These are phyloP conservation scores for Globisporangium paddicum DNA, from an alignment of 352 stramenopile species.

Conservation along the genomic window DNA sequence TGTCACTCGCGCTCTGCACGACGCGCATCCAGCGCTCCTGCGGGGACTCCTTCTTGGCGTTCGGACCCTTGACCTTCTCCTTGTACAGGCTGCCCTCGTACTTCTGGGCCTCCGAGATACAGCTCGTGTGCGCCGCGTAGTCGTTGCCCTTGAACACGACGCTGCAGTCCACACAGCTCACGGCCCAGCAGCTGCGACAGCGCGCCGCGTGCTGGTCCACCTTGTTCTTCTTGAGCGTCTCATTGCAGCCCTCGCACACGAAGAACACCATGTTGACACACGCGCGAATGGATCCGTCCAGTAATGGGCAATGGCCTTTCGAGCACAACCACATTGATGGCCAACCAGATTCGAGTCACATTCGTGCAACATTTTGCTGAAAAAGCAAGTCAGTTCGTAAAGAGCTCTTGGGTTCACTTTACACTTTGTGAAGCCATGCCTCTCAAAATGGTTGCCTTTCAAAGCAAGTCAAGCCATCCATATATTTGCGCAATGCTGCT, in stretches of 20 bases:
- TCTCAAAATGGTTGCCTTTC: neutral
- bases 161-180: slow-evolving; percentile 94
- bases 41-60: slow-evolving; percentile 76
- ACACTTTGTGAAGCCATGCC: neutral
- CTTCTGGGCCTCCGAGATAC: slow-evolving; percentile 93
- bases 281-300: too few relatives aligned
- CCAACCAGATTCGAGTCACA: neutral
- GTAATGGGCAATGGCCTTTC: too few relatives aligned
- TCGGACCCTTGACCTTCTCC: slow-evolving; percentile 48
- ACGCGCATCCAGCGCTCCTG: slow-evolving; percentile 86
- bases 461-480: neutral
- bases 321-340: too few relatives aligned
- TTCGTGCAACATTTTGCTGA: neutral
- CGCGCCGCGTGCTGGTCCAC: slow-evolving; percentile 86
- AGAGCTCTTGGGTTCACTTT: neutral
- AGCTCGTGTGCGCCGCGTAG: slow-evolving; percentile 89
- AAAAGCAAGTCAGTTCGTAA: neutral
- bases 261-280: slow-evolving; percentile 92
- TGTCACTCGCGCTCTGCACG: slow-evolving; percentile 55
- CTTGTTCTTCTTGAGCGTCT: slow-evolving; percentile 95
- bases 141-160: slow-evolving; percentile 87
- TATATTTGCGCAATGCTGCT: neutral
- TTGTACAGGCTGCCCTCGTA: slow-evolving; percentile 90
- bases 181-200: slow-evolving; percentile 84
- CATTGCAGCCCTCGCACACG: slow-evolving; percentile 84